Base-by-base conservation (phyloP, 2,329 filamentous ascomycete species). In the Trichoderma lentiforme region DNA sequence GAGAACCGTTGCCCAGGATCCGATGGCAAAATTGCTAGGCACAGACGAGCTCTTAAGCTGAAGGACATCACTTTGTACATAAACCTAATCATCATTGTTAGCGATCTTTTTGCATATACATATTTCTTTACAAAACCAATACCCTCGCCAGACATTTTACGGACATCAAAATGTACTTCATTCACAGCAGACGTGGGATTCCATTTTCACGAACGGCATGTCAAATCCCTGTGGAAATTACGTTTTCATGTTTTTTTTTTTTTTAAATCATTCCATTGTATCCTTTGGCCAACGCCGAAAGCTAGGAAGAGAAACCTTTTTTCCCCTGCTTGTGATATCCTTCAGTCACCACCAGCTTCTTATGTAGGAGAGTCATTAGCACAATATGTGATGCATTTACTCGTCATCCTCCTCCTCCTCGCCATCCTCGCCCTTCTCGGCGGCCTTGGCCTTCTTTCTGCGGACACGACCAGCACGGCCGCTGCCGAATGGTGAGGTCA, bases 401-500 rank as follows among this genome's bases (percentile, higher is more conserved):
- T 89, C 87, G 79, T 97, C 94, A 80, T 97, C 94, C 84, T 97
- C 95, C 81, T 93, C 95, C 79, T 92, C 94, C 78, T 90, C 95
- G 73, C 86, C 93, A 74, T 88, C 93, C 78, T 91, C 93, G 83
- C 90, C 92, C 85, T 91, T 92, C 88, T 97, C 94, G 75, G 94
- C 94, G 79, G 96, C 93, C 89, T 94, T 95, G 85, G 95, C 93
- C 95, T 98, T 99, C 96, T 98, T 99, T 91, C 96, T 97, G 86
- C 94, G 92, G 83, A 98, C 95, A 91, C 96, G 96, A 80, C 96
- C 96, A 81, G 94, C 94, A 81, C 96, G 95, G 83, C 96, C 96
- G 84, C 95, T 95, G 86, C 96, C 96, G 82, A 97, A 98, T 84
- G 96, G 95, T 83, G 95, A 98, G 87, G 92, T 97, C 78, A 99